These are phyloP conservation scores for Mycena galericulata DNA, from an alignment of 768 basidiomycete genomes.

Conservation along the genomic window DNA sequence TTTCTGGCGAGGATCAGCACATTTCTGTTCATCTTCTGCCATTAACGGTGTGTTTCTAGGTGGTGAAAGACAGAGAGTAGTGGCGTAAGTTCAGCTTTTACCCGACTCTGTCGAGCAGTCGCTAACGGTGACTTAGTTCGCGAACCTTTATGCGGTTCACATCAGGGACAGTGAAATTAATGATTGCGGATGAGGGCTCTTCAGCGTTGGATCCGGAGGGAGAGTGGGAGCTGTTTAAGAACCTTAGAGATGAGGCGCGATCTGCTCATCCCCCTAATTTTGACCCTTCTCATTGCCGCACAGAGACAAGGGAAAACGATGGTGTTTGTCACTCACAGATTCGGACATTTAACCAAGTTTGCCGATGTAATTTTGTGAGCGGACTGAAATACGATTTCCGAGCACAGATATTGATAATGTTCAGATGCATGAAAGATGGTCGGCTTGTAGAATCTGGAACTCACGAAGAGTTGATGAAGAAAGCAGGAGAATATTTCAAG, in stretches of 20 bases:
- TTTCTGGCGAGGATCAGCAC: slow-evolving; percentile 27
- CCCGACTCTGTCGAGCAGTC: neutral
- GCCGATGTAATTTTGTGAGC: slow-evolving; percentile 53
- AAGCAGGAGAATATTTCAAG: slow-evolving; percentile 39
- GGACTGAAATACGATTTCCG: neutral
- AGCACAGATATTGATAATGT: neutral
- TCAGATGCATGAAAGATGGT: slow-evolving; percentile 48
- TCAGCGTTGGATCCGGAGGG: slow-evolving; percentile 55
- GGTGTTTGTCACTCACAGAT: slow-evolving; percentile 56
- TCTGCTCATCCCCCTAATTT: neutral
- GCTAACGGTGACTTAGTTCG: slow-evolving; percentile 35
- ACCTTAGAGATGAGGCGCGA: slow-evolving; percentile 39
- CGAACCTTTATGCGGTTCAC: slow-evolving; percentile 56
- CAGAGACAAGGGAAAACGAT: slow-evolving; percentile 49
- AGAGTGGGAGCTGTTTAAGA: slow-evolving; percentile 49
- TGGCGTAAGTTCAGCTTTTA: slow-evolving; percentile 23
- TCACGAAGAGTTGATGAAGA: slow-evolving; percentile 42
- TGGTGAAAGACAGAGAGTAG: slow-evolving; percentile 31
- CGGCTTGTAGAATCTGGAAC: slow-evolving; percentile 45
- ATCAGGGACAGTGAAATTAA: slow-evolving; percentile 44
- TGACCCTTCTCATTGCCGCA: neutral
- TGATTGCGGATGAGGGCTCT: slow-evolving; percentile 57
- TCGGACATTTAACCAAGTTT: slow-evolving; percentile 50
- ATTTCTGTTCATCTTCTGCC: neutral
- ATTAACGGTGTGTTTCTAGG: slow-evolving; percentile 11